A percentile compares a stretch with the other conserved stretches of the same genome.
Conservation (phyloP, 164 flowering plant genomes). For the Nelumbo lutea region DNA sequence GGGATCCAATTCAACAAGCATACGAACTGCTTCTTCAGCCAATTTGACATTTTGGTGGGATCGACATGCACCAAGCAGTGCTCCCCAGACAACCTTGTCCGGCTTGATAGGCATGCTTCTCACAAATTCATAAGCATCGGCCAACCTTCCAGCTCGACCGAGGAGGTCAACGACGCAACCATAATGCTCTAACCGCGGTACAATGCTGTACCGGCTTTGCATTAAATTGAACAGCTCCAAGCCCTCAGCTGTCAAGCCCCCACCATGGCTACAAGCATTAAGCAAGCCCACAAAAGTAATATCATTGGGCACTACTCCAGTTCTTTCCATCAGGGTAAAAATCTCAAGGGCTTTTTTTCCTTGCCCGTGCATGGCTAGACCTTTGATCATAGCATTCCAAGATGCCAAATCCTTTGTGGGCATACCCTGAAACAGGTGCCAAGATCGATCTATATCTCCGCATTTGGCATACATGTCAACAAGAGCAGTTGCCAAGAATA, state of each 20-base stretch:
- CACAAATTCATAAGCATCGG: conserved; percentile 12
- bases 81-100: conserved; percentile 18
- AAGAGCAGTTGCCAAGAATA: conserved; percentile 25
- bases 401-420: conserved; percentile 12
- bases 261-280: conserved; percentile 18
- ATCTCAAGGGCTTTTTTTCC: conserved; percentile 12
- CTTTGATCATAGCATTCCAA: conserved; percentile 22
- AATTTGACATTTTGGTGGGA: conserved; percentile 15
- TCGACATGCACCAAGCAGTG: conserved; percentile 16
- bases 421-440: conserved; percentile 9
- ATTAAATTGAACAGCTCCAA: conserved; percentile 9
- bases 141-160: conserved; percentile 17
- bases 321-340: conserved; percentile 13
- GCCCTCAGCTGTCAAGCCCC: conserved; percentile 12
- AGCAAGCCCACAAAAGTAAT: conserved; percentile 18
- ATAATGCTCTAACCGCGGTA: conserved; percentile 15
- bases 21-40: conserved; percentile 15
- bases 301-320: conserved; percentile 7
- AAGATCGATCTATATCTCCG: conserved; percentile 21
- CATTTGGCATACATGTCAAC: conserved; percentile 52
- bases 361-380: conserved; percentile 17
- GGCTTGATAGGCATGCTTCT: conserved; percentile 17
- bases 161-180: conserved; percentile 21
- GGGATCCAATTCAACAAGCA: conserved; percentile 17
- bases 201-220: conserved; percentile 10